These are phyloP conservation scores for Berkeleyomyces rouxiae DNA, from an alignment of 2,329 filamentous ascomycete species.

Conservation along the genomic window DNA sequence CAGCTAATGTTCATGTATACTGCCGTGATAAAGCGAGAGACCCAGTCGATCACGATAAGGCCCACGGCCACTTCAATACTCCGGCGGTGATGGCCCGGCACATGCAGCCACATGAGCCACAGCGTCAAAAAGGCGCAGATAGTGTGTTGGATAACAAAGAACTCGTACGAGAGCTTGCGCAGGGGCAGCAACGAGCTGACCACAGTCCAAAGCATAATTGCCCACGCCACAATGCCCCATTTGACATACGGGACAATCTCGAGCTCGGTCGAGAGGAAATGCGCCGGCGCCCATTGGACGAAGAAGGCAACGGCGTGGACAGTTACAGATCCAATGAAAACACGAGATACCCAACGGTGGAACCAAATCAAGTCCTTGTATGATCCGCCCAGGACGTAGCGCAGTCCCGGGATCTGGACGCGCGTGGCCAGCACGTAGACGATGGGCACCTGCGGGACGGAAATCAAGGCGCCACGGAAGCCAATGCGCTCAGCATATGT, in stretches of 20 bases:
- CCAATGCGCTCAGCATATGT: conserved; percentile 48
- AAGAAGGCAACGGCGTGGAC: conserved; percentile 57
- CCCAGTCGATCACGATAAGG: conserved; percentile 44
- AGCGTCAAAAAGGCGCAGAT: conserved; percentile 44
- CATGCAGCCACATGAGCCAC: conserved; percentile 47
- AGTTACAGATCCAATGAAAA: conserved; percentile 49
- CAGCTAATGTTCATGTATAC: conserved; percentile 37
- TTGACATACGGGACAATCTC: conserved; percentile 45
- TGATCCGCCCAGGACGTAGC: conserved; percentile 37
- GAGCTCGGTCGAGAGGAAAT: conserved; percentile 42
- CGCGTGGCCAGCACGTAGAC: conserved; percentile 47
- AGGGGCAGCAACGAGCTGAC: conserved; percentile 46
- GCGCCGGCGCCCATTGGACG: conserved; percentile 42
- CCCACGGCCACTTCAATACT: conserved; percentile 51
- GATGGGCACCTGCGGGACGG: conserved; percentile 45
- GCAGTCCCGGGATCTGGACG: conserved; percentile 35
- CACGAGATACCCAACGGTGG: conserved; percentile 55
- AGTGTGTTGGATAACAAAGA: conserved; percentile 54
- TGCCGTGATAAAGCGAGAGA: conserved; percentile 31
- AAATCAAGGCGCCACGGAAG: conserved; percentile 51
- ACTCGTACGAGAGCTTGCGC: conserved; percentile 47
- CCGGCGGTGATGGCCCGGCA: conserved; percentile 40
- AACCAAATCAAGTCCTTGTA: conserved; percentile 59
- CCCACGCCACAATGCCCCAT: conserved; percentile 53
- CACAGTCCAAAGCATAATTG: conserved; percentile 46